Evolutionary conservation across 2,329 filamentous ascomycete species (phyloP), one percentile per base, ranked within the genome.

Genomic region (Lasiodiplodia theobromae): DNA sequence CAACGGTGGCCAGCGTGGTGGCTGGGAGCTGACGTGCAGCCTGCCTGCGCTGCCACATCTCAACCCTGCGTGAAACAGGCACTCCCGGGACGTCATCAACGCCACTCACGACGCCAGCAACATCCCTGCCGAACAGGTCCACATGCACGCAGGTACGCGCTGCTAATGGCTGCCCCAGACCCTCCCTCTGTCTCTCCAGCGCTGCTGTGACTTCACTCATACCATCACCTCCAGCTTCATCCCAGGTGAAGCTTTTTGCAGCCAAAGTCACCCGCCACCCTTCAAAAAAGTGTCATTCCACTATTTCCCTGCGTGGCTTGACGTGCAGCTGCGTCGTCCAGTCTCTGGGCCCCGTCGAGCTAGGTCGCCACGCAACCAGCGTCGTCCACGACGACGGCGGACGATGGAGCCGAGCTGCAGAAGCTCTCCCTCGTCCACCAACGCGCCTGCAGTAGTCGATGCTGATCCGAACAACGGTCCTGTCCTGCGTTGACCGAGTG

Each of bases 351-450:
- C 40, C 58, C 40, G 40, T 8, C 28, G 58, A 18, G 8, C 10
- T 31, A 34, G 31, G 6, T 34, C 16, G 40, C 58, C 57, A 37
- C 14, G 58, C 58, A 63, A 63, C 58, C 58, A 63, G 58, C 58
- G 28, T 16, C 58, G 14, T 21, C 58, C 58, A 63, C 58, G 58
- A 63, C 44, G 18, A 21, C 58, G 3, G 16, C 58, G 40, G 58
- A 23, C 40, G 7, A 37, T 47, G 58, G 58, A 63, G 58, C 58
- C 58, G 58, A 28, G 40, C 6, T 49, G 58, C 58, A 63, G 40
- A 7, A 14, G 40, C 25, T 18, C 37, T 62, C 57, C 7, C 21
- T 23, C n/a, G 21, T 28, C 51, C 10, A 47, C 51, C 23, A 53
- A 8, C 31, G n/a, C 31, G 25, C 53, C 10, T 31, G 28, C 53